Evolutionary conservation across 768 basidiomycete genomes (phyloP).

Genomic region (Leccinum olivaceopallidum): DNA sequence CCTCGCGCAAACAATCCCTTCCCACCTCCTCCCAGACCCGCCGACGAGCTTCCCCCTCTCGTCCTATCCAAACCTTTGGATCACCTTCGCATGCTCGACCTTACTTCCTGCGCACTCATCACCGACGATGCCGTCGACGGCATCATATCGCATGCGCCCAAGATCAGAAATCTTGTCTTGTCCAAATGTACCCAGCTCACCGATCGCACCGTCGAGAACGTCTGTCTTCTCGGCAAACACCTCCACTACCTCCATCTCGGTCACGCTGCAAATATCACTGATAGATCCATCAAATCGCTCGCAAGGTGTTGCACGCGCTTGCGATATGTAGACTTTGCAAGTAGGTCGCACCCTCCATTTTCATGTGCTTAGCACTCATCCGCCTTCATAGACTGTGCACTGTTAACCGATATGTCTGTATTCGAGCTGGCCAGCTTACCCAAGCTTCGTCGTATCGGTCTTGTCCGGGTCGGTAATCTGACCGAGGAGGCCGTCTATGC

Average conservation of each 20-base stretch:
- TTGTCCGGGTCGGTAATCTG: slow-evolving; percentile 89
- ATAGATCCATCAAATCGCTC: slow-evolving; percentile 79
- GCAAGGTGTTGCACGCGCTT: slow-evolving; percentile 87
- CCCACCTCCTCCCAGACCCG: slow-evolving; percentile 35
- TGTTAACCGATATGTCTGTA: slow-evolving; percentile 91
- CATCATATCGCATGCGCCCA: slow-evolving; percentile 76
- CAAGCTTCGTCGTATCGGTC: slow-evolving; percentile 91
- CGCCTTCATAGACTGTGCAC: slow-evolving; percentile 64
- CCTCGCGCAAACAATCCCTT: slow-evolving; percentile 45
- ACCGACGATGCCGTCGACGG: slow-evolving; percentile 86
- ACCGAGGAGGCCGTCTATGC: slow-evolving; percentile 94
- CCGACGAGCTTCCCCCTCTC: slow-evolving; percentile 63
- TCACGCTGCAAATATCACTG: slow-evolving; percentile 88
- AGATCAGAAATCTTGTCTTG: slow-evolving; percentile 82
- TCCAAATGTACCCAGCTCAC: slow-evolving; percentile 83
- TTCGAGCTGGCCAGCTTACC: slow-evolving; percentile 86
- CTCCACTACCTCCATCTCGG: slow-evolving; percentile 95
- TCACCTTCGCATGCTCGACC: slow-evolving; percentile 88
- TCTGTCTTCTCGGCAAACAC: slow-evolving; percentile 87
- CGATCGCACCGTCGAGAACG: slow-evolving; percentile 78
- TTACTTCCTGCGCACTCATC: slow-evolving; percentile 80
- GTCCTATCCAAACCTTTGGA: slow-evolving; percentile 66
- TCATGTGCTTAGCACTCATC: slow-evolving; percentile 9
- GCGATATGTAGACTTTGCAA: slow-evolving; percentile 95
- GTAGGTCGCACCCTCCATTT: slow-evolving; percentile 46